Base-by-base conservation (phyloP, 768 basidiomycete species). In the Kwoniella bestiolae region DNA sequence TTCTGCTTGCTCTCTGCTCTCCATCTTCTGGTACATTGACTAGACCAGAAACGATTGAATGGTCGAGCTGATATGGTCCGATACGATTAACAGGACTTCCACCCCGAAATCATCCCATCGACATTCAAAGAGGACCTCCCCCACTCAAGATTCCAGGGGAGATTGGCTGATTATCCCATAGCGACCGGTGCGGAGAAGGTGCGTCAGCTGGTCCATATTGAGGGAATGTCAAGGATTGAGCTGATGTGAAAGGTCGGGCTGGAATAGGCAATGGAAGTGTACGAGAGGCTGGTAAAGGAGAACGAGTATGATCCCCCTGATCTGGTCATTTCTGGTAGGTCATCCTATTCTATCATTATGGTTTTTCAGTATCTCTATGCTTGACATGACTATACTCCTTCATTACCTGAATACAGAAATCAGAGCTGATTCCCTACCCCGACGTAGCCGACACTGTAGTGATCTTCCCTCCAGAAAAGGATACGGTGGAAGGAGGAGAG, bases 361-460 rank as follows among this genome's bases (percentile, higher is more conserved):
- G n/a, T n/a, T n/a, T n/a, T n/a, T n/a, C n/a, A n/a, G n/a, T n/a
- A n/a, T n/a, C n/a, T n/a, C n/a, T n/a, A n/a, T n/a, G n/a, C n/a
- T n/a, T n/a, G n/a, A n/a, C n/a, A n/a, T n/a, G n/a, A n/a, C n/a
- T n/a, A 32, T 35, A 2, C 21, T 34, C 25, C 51, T 23, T 50
- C 5, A 35, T 8, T n/a, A 56, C 11, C 44, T 18, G 38, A 1
- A n/a, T 28, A 1, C 12, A 56, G 68, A 31, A 57, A 31, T 41
- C 14, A 26, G 8, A 51, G 23, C 52, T 55, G 52, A 55, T 35
- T 16, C 18, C 16, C 34, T n/a, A 26, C n/a, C 12, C 56, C 6
- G 7, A n/a, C 1, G 46, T 78, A 93, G 96, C 95, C 68, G 96
- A 99, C 79, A 98, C 96, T 0, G 88, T 99, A 14, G 93, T 98